These are phyloP conservation scores for Chrysoporthe cubensis DNA, from an alignment of 2,329 filamentous ascomycete species.

Conservation along the genomic window DNA sequence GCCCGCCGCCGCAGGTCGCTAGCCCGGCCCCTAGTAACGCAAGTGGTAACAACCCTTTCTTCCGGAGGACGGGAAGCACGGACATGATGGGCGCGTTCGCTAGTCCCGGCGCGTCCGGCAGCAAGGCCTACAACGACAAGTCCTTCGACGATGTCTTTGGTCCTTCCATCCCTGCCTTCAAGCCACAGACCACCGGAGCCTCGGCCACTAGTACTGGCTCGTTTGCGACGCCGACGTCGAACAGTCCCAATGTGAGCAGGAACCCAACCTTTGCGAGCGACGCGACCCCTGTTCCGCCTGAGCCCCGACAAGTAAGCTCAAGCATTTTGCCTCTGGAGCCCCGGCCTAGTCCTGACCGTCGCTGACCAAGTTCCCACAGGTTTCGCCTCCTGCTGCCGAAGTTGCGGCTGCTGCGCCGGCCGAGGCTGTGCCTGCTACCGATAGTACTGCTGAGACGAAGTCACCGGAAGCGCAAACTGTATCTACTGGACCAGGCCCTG, in stretches of 20 bases:
- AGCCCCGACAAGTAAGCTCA: conserved; percentile 78
- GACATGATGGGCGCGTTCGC: conserved; percentile 61
- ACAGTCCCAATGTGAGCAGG: conserved; percentile 67
- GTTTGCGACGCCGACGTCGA: conserved; percentile 54
- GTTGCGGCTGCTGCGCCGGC: conserved; percentile 37
- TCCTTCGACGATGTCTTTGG: conserved; percentile 89
- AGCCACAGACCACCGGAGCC: conserved; percentile 62
- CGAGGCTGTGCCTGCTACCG: conserved; percentile 37
- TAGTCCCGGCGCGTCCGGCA: conserved; percentile 44
- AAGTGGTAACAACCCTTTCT: conserved; percentile 93
- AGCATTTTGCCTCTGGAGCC: conserved; percentile 73
- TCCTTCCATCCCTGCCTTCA: conserved; percentile 65
- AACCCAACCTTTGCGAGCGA: conserved; percentile 63
- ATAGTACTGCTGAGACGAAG: conserved; percentile 26
- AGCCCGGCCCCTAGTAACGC: conserved; percentile 72
- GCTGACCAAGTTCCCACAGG: conserved; percentile 26
- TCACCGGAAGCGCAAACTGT: conserved; percentile 21
- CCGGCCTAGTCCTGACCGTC: conserved; percentile 60
- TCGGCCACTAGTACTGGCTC: conserved; percentile 57
- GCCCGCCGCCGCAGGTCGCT: conserved; percentile 52
- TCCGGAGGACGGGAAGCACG: conserved; percentile 70
- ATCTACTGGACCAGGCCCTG: conserved; percentile 21
- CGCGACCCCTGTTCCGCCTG: conserved; percentile 64
- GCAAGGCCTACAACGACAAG: conserved; percentile 59
- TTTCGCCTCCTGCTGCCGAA: conserved; percentile 31